Percentiles rank a stretch among this genome's conserved stretches.
phyloP scores from a whole-genome alignment of 495 filamentous ascomycete genomes.

The Penicillium atrosanguineum region DNA sequence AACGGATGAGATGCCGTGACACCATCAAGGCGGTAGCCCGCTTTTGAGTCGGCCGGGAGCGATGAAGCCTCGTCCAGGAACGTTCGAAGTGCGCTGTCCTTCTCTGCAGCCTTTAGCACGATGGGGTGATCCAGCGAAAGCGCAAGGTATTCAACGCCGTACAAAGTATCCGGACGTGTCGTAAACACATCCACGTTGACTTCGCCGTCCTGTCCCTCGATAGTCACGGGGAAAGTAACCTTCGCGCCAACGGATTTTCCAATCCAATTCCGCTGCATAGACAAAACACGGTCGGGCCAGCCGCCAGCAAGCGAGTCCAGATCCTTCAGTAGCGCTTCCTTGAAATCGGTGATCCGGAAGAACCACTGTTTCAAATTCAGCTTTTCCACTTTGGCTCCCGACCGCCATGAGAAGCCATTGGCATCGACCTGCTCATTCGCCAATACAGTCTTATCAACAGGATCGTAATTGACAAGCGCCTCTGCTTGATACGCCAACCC shows the following conservation, averaged over 20 bases:
- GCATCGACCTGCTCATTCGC: slow-evolving; percentile 90
- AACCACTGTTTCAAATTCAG: slow-evolving; percentile 85
- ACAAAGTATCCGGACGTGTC: slow-evolving; percentile 78
- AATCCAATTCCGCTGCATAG: slow-evolving; percentile 89
- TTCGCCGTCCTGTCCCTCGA: slow-evolving; percentile 28
- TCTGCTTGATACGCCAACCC: slow-evolving; percentile 77
- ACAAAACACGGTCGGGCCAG: slow-evolving; percentile 79
- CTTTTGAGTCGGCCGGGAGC: slow-evolving; percentile 68
- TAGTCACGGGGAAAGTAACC: slow-evolving; percentile 62
- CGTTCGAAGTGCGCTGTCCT: slow-evolving; percentile 56
- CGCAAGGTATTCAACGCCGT: slow-evolving; percentile 81
- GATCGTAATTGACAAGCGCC: slow-evolving; percentile 85
- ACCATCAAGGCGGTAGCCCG: slow-evolving; percentile 63
- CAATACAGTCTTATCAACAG: slow-evolving; percentile 82
- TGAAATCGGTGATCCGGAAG: slow-evolving; percentile 75
- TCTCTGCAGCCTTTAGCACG: slow-evolving; percentile 58
- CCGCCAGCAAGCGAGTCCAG: slow-evolving; percentile 60
- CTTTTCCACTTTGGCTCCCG: slow-evolving; percentile 82
- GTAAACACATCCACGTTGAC: slow-evolving; percentile 72
- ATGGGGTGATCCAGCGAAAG: slow-evolving; percentile 71
- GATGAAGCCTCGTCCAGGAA: slow-evolving; percentile 64
- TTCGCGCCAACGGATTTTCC: slow-evolving; percentile 72
- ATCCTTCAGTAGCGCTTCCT: slow-evolving; percentile 69
- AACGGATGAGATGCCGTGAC: slow-evolving; percentile 67
- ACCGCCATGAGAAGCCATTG: slow-evolving; percentile 82